Percentiles rank a stretch among this genome's conserved stretches.
Evolutionary conservation across 2,329 filamentous ascomycete genomes (phyloP).

Genomic region (Diaporthe longicolla): DNA sequence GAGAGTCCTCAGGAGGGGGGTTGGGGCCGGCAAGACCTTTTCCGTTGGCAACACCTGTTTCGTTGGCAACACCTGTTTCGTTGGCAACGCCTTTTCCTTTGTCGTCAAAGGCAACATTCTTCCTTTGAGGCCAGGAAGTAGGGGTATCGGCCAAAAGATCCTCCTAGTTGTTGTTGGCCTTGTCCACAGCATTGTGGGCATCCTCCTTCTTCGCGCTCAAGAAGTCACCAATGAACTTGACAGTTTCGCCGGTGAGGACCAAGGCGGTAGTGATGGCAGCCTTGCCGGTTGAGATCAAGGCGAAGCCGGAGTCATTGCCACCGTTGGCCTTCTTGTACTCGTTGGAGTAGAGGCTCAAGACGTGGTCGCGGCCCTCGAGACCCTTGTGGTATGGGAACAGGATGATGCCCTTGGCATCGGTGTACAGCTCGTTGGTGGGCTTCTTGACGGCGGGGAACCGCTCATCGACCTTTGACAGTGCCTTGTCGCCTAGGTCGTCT

Average conservation of each 20-base stretch:
- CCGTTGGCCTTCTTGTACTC: slow-evolving; percentile 76
- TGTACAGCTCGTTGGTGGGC: slow-evolving; percentile 78
- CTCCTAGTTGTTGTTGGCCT: slow-evolving; percentile 40
- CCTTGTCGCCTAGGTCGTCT: slow-evolving; percentile 81
- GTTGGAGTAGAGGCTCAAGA: slow-evolving; percentile 68
- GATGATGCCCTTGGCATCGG: slow-evolving; percentile 73
- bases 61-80: too few relatives aligned
- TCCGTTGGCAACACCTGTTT: too few relatives aligned
- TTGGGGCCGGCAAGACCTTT: neutral
- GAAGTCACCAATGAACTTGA: slow-evolving; percentile 40
- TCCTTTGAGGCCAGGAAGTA: neutral
- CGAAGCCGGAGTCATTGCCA: slow-evolving; percentile 63
- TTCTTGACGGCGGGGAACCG: slow-evolving; percentile 82
- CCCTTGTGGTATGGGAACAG: slow-evolving; percentile 75
- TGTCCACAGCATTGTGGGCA: slow-evolving; percentile 40
- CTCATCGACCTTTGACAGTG: slow-evolving; percentile 78
- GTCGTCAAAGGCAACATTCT: too few relatives aligned
- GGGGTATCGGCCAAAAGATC: neutral
- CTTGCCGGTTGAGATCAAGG: slow-evolving; percentile 78
- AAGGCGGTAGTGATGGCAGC: slow-evolving; percentile 56
- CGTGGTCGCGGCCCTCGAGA: slow-evolving; percentile 72
- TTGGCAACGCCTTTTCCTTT: too few relatives aligned
- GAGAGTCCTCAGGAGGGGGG: neutral
- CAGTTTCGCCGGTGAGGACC: slow-evolving; percentile 41
- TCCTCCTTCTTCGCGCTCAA: slow-evolving; percentile 39